Evolutionary conservation across 1,284 basidiomycete genomes (phyloP).

Genomic region (Flammula alnicola): DNA sequence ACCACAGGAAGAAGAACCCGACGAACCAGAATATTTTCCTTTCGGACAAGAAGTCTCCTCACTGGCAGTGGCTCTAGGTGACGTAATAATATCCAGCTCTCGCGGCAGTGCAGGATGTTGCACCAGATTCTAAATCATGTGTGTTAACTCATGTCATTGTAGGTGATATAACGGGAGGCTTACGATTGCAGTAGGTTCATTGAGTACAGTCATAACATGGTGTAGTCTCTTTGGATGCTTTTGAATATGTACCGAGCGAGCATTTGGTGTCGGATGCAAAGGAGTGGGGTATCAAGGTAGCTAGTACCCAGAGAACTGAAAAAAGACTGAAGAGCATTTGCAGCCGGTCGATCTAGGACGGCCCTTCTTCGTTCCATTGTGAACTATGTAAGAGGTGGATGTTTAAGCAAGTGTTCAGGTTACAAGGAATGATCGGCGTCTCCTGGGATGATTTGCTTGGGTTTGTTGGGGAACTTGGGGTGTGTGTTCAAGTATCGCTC

Average conservation of each 20-base stretch:
- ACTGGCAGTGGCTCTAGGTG: conserved; percentile 17
- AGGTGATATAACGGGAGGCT: not conserved
- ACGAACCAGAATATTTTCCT: conserved; percentile 19
- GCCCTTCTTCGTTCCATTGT: no score
- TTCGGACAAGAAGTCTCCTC: conserved; percentile 22
- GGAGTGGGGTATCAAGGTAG: not conserved
- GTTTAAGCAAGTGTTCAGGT: no score
- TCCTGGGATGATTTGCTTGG: no score
- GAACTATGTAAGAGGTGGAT: no score
- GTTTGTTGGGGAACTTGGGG: not conserved
- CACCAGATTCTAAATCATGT: conserved; percentile 14
- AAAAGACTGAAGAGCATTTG: not conserved
- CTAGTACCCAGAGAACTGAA: not conserved
- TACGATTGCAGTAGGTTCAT: conserved; percentile 20
- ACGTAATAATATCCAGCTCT: conserved; percentile 26
- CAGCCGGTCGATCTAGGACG: no score
- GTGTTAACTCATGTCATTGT: not conserved
- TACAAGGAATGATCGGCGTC: no score
- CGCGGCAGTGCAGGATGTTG: conserved; percentile 12
- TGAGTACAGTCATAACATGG: conserved; percentile 20
- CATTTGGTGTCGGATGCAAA: not conserved
- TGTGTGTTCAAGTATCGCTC: not conserved
- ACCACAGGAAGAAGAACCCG: conserved; percentile 19
- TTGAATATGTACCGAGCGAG: conserved; percentile 12
- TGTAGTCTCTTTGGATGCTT: conserved; percentile 12